phyloP scores from a whole-genome alignment of 805 yeast species.

The Torulaspora maleeae region DNA sequence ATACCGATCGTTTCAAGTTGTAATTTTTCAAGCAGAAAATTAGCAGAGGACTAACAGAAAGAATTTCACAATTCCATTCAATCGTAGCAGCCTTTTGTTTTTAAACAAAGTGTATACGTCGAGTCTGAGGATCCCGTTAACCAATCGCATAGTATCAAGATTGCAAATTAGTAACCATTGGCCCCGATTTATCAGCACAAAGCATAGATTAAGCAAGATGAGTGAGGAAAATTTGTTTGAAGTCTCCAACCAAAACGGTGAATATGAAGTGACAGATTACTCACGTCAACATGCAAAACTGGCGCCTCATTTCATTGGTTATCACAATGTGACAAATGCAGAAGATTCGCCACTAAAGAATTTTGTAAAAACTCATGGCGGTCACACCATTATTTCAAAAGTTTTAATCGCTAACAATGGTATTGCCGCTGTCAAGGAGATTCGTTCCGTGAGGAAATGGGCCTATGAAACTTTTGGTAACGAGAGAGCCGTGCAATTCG shows the following conservation, averaged over 20 bases:
- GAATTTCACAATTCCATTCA: conserved; percentile 11
- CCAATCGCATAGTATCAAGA: conserved; percentile 4
- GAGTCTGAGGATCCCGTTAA: conserved; percentile 11
- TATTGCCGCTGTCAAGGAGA: conserved; percentile 98
- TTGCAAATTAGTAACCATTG: neutral
- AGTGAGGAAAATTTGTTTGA: conserved; percentile 42
- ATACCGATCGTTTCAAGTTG: neutral
- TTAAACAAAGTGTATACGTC: conserved; percentile 11
- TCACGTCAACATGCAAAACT: conserved; percentile 40
- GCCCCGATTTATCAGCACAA: conserved; percentile 2
- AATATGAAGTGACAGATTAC: conserved; percentile 21
- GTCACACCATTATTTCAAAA: conserved; percentile 89
- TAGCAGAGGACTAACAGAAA: conserved; percentile 8
- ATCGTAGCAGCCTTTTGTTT: conserved; percentile 13
- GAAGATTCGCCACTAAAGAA: conserved; percentile 75
- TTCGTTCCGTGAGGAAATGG: conserved; percentile 97
- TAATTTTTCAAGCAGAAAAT: neutral
- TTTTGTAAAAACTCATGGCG: conserved; percentile 79
- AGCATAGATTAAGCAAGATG: conserved; percentile 24
- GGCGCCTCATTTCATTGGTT: conserved; percentile 76
- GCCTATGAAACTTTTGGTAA: conserved; percentile 98
- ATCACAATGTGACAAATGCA: conserved; percentile 70
- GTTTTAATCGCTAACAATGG: conserved; percentile 96
- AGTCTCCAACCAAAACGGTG: conserved; percentile 31
- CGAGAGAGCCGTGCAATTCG: conserved; percentile 88